These are phyloP conservation scores for Aspergillus japonicus DNA, from an alignment of 2,329 filamentous ascomycete species.

Conservation along the genomic window DNA sequence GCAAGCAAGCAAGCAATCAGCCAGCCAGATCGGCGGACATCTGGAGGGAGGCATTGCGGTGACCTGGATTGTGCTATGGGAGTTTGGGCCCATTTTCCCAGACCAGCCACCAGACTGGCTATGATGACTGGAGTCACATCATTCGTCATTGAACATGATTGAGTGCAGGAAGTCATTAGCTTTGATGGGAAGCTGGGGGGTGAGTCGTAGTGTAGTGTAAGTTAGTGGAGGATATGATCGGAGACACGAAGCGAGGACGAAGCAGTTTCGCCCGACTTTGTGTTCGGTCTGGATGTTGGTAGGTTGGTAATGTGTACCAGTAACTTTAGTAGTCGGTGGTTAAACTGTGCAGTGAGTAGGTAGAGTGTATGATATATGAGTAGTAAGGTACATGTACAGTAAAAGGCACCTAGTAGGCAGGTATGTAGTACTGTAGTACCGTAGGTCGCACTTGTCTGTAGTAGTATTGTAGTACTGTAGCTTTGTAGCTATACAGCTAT, in stretches of 20 bases:
- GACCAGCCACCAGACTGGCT: constrained; percentile 16
- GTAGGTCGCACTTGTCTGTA: too few species aligned
- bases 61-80: constrained; percentile 13
- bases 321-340: too few species aligned
- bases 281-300: constrained; percentile 12
- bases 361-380: background rate
- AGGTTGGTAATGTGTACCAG: background rate
- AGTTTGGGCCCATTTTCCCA: constrained; percentile 12
- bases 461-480: background rate
- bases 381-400: background rate
- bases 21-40: background rate
- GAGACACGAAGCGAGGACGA: constrained; percentile 15
- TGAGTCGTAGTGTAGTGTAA: background rate
- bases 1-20: background rate
- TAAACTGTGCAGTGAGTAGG: background rate
- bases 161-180: constrained; percentile 9
- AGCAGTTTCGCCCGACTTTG: constrained; percentile 2
- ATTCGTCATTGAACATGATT: constrained; percentile 14
- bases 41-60: constrained; percentile 8
- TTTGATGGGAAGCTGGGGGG: constrained; percentile 11
- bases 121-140: constrained; percentile 16
- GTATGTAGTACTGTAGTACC: background rate
- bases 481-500: background rate
- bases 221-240: background rate
- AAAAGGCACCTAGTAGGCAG: background rate